Evolutionary conservation across 768 basidiomycete genomes (phyloP), one percentile per base, ranked within the genome.

Genomic region (Lactarius hatsudake): DNA sequence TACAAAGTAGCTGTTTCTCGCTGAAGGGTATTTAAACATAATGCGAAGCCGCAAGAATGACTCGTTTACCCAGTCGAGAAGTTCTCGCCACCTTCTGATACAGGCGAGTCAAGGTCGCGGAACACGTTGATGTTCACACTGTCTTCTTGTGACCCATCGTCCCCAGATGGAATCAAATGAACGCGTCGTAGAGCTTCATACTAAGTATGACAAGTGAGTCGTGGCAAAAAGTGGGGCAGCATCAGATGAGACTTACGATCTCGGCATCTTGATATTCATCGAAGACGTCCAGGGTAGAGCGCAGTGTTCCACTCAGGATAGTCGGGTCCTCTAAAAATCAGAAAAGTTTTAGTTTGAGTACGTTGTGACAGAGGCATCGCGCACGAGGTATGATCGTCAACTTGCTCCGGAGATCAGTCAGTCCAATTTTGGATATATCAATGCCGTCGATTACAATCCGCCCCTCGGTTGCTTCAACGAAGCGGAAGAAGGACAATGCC

Each of bases 11-110:
- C 75, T 94, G 92, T 72, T 91, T 93, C 78, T 93, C 89, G 38
- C 88, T 87, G 54, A 13, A 59, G 17, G 36, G 32, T 12, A 45
- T 59, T 13, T 61, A 53, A 61, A 34, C 13, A 45, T 53, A 30
- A 53, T 48, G 67, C 40, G 34, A 51, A n/a, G 48, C 10, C 18
- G 20, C 20, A 63, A 58, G 13, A 5, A 8, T 26, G 60, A 38
- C 36, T 45, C 32, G 74, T 81, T 56, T 65, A 90, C 89, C 90
- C 91, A 8, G 90, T 89, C 0, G 90, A 93, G 75, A 95, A 94
- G 78, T 94, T 96, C 23, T 96, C 94, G 20, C 91, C 92, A 1
- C 90, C 91, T 78, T 95, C 93, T 1, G 88, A 88, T 3, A 93
- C 89, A 9, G 81, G 71, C 0, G 87, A 89, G 68, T 93, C 90